A percentile compares a stretch with the other conserved stretches of the same genome.
Evolutionary conservation across 2,329 filamentous ascomycete genomes (phyloP).

Genomic region (Didymella segeticola): DNA sequence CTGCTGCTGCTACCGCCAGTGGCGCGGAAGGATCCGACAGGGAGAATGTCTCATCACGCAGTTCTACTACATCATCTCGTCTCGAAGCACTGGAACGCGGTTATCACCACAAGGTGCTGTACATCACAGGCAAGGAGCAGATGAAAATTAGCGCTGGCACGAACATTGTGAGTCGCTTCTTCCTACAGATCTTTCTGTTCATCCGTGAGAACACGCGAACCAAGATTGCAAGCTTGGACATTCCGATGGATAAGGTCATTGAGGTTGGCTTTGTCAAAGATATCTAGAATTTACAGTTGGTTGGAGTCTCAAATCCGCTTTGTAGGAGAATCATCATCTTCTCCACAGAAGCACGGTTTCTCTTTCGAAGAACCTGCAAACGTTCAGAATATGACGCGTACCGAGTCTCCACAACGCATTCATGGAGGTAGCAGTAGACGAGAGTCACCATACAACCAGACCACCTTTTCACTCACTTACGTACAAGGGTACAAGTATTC

Average conservation of each 20-base stretch:
- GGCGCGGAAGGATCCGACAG: background rate
- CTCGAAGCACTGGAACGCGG: conserved; percentile 51
- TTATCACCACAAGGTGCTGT: conserved; percentile 57
- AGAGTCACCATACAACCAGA: too few relatives aligned
- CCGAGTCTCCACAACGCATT: too few relatives aligned
- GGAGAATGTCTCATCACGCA: conserved; percentile 17
- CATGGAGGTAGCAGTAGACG: too few relatives aligned
- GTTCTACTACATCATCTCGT: conserved; percentile 33
- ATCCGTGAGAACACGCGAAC: conserved; percentile 70
- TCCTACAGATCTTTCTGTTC: conserved; percentile 67
- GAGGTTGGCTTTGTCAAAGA: conserved; percentile 75
- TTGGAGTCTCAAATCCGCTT: background rate
- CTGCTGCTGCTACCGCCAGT: conserved; percentile 14
- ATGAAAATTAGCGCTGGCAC: conserved; percentile 51
- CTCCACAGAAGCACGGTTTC: too few relatives aligned
- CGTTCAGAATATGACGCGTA: too few relatives aligned
- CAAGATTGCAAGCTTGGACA: conserved; percentile 68
- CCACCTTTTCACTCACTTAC: too few relatives aligned
- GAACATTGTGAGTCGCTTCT: conserved; percentile 52
- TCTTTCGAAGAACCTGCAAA: too few relatives aligned
- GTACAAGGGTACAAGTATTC: too few relatives aligned
- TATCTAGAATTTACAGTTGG: conserved; percentile 54
- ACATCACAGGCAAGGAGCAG: conserved; percentile 62
- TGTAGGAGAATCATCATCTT: background rate
- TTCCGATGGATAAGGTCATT: conserved; percentile 67